Conservation (phyloP, 2,329 filamentous ascomycete species). For the Cadophora sp. region DNA sequence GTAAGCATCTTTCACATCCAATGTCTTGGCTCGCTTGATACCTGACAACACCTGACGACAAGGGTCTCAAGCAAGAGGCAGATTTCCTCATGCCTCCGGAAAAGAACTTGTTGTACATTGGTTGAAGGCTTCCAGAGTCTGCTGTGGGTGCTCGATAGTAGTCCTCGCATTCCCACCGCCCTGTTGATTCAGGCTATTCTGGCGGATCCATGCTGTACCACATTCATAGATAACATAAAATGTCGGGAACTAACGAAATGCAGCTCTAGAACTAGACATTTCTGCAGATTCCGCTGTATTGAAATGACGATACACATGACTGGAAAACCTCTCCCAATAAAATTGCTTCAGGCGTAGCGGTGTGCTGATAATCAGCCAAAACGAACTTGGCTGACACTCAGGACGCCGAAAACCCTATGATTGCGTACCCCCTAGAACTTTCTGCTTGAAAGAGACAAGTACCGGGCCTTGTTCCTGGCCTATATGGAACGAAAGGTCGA, state of each 20-base stretch:
- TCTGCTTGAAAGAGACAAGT: not conserved
- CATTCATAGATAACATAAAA: not conserved
- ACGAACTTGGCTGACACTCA: not conserved
- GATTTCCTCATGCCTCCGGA: constrained; percentile 32
- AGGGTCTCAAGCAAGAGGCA: not conserved
- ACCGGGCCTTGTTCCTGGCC: not conserved
- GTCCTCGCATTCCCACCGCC: not conserved
- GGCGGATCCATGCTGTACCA: constrained; percentile 14
- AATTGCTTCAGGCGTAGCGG: not conserved
- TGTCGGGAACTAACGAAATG: not conserved
- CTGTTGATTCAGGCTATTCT: constrained; percentile 15
- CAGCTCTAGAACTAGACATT: not conserved
- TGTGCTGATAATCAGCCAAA: constrained; percentile 1
- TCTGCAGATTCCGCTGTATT: not conserved
- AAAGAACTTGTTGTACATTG: constrained; percentile 30
- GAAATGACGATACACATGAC: not conserved
- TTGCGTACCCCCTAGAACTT: not conserved
- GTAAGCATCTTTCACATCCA: not conserved
- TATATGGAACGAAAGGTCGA: not conserved
- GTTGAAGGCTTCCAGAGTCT: constrained; percentile 22
- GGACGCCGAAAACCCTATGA: not conserved
- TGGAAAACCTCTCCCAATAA: not conserved
- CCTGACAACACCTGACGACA: not conserved
- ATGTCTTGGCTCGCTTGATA: not conserved
- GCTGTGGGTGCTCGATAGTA: not conserved